Conservation (phyloP, 2,329 filamentous ascomycete species). For the Aspergillus sp. region DNA sequence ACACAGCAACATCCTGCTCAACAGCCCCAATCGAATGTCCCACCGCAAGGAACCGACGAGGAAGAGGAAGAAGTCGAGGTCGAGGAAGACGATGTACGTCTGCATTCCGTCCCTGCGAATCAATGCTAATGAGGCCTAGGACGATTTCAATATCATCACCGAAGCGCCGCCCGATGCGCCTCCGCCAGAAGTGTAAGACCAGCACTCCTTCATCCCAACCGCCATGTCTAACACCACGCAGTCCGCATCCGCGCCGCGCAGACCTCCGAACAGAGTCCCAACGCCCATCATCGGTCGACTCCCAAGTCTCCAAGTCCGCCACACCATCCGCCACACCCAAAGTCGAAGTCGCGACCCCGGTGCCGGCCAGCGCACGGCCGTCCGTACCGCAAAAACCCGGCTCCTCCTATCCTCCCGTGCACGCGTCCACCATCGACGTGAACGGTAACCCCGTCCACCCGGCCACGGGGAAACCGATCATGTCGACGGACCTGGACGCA, state of each 20-base stretch:
- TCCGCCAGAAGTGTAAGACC: constrained; percentile 36
- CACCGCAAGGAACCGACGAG: constrained; percentile 36
- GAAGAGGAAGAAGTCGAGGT: constrained; percentile 43
- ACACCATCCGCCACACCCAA: constrained; percentile 34
- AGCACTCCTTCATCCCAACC: background rate
- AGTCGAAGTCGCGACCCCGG: constrained; percentile 31
- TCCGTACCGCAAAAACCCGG: constrained; percentile 51
- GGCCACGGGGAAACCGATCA: constrained; percentile 72
- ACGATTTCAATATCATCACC: constrained; percentile 52
- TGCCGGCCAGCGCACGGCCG: constrained; percentile 33
- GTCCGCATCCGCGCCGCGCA: constrained; percentile 40
- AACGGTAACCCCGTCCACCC: constrained; percentile 79
- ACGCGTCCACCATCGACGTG: constrained; percentile 80
- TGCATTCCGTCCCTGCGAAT: background rate
- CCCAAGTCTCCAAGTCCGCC: constrained; percentile 29
- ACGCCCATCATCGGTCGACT: constrained; percentile 34
- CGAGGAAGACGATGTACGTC: constrained; percentile 35
- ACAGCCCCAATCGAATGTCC: constrained; percentile 25
- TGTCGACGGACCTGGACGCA: constrained; percentile 74
- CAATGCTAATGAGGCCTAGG: constrained; percentile 25
- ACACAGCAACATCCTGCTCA: constrained; percentile 29
- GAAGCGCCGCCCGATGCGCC: constrained; percentile 45
- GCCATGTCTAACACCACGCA: constrained; percentile 23
- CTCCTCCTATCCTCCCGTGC: constrained; percentile 64
- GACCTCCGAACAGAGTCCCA: constrained; percentile 35